These are phyloP conservation scores for Neurospora sp. DNA, from an alignment of 495 filamentous ascomycete genomes.

Conservation along the genomic window DNA sequence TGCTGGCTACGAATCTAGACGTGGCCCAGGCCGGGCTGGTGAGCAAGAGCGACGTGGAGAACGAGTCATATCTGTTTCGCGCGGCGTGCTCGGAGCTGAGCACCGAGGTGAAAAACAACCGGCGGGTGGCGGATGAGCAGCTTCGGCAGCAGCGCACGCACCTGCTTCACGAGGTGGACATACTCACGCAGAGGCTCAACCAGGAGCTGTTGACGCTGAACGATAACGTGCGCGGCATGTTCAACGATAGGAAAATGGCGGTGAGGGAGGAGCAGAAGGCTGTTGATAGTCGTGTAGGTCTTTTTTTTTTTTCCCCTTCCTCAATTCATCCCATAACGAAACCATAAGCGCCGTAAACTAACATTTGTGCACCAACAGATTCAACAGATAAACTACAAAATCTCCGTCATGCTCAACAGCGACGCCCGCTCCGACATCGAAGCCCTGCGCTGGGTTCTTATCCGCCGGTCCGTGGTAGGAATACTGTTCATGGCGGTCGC, in stretches of 20 bases:
- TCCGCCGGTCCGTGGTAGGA: constrained; percentile 72
- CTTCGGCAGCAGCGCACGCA: constrained; percentile 71
- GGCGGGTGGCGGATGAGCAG: constrained; percentile 53
- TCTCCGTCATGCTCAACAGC: constrained; percentile 73
- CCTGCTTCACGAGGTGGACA: constrained; percentile 89
- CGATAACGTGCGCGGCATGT: constrained; percentile 89
- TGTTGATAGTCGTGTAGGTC: constrained; percentile 59
- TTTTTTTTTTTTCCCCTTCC: background rate
- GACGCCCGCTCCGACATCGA: constrained; percentile 88
- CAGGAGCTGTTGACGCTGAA: constrained; percentile 72
- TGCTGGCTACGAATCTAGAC: constrained; percentile 69
- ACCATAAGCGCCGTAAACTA: background rate
- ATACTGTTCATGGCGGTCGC: constrained; percentile 51
- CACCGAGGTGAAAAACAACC: constrained; percentile 60
- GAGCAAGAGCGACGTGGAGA: constrained; percentile 70
- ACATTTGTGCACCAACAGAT: constrained; percentile 40
- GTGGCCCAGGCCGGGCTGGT: constrained; percentile 67
- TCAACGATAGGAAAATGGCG: constrained; percentile 91
- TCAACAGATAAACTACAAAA: constrained; percentile 88
- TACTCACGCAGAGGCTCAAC: constrained; percentile 67
- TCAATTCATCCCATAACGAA: background rate
- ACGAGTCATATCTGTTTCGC: constrained; percentile 86
- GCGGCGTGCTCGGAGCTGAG: constrained; percentile 89
- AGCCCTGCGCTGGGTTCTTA: constrained; percentile 80
- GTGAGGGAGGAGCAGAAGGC: constrained; percentile 74